phyloP scores from a whole-genome alignment of 352 stramenopile genomes.

The Pythium dissimile region DNA sequence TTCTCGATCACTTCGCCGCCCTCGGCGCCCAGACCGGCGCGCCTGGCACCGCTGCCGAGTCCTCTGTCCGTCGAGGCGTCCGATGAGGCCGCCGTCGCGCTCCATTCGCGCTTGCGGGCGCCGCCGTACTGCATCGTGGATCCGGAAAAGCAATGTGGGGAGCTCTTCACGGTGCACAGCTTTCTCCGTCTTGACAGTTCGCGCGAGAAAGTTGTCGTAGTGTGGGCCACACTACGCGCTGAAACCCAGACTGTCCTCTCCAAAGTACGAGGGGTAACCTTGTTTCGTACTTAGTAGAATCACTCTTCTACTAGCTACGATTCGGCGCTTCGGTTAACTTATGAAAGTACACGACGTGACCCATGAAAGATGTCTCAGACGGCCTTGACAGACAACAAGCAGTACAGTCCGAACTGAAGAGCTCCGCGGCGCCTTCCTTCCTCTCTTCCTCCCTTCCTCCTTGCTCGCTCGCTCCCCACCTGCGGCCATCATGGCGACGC shows the following conservation, averaged over 20 bases:
- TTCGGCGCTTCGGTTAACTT: too few species aligned
- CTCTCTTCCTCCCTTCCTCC: not conserved
- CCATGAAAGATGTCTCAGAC: too few species aligned
- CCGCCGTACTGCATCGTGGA: slow-evolving; percentile 8
- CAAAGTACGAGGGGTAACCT: slow-evolving; percentile 2
- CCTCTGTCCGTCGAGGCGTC: not conserved
- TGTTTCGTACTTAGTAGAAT: too few species aligned
- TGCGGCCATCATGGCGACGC: slow-evolving; percentile 5
- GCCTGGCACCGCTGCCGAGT: not conserved
- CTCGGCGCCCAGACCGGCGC: not conserved
- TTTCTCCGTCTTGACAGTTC: too few species aligned
- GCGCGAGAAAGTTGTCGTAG: slow-evolving; percentile 1
- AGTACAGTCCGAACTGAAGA: too few species aligned
- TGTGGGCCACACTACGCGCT: slow-evolving; percentile 4
- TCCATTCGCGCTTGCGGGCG: slow-evolving; percentile 41
- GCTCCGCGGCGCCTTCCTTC: too few species aligned
- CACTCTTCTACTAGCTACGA: too few species aligned
- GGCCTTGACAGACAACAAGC: too few species aligned
- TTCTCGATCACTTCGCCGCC: slow-evolving; percentile 53
- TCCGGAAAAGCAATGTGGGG: too few species aligned
- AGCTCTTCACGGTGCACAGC: slow-evolving; percentile 2
- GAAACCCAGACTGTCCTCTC: not conserved
- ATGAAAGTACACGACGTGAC: too few species aligned
- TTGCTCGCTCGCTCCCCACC: not conserved
- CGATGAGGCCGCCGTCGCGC: not conserved